Percentiles rank a stretch among this genome's conserved stretches.
phyloP scores from a whole-genome alignment of 306 rosid genomes.

The Abrus pulchellus region DNA sequence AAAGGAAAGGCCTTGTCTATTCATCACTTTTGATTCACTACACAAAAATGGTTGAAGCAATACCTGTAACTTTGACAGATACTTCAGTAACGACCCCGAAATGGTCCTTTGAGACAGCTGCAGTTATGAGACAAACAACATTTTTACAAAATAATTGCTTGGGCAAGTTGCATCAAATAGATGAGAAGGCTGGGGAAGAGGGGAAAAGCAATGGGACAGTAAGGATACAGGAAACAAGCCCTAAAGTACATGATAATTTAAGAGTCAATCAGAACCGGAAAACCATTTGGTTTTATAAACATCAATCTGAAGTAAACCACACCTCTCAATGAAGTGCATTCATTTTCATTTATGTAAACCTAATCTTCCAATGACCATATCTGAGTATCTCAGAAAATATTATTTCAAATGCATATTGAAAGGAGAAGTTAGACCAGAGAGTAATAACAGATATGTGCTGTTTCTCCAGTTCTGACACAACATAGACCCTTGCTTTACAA shows the following conservation, averaged over 20 bases:
- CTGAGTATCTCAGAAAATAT: conserved; percentile 1
- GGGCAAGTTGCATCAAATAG: conserved; percentile 17
- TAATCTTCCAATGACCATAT: background rate
- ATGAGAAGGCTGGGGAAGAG: background rate
- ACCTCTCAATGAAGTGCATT: conserved; percentile 4
- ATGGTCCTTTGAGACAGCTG: conserved; percentile 97
- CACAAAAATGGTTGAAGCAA: conserved; percentile 43
- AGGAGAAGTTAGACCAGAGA: background rate
- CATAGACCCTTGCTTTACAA: conserved; percentile 22
- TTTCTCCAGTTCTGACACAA: conserved; percentile 21
- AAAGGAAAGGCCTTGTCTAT: background rate
- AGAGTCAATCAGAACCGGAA: background rate
- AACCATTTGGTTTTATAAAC: background rate
- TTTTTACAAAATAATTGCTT: conserved; percentile 4
- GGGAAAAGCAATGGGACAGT: conserved; percentile 8
- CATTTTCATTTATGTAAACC: conserved; percentile 8
- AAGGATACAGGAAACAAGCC: conserved; percentile 15
- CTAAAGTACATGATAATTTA: background rate
- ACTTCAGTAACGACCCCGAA: conserved; percentile 93
- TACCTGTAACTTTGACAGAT: conserved; percentile 99
- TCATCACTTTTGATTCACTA: conserved; percentile 17
- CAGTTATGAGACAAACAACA: conserved; percentile 48
- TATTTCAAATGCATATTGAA: conserved; percentile 13
- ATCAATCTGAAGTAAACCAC: conserved; percentile 20
- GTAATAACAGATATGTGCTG: conserved; percentile 11